Evolutionary conservation across 164 flowering plant genomes (phyloP).

Genomic region (Vitis amurensis): DNA sequence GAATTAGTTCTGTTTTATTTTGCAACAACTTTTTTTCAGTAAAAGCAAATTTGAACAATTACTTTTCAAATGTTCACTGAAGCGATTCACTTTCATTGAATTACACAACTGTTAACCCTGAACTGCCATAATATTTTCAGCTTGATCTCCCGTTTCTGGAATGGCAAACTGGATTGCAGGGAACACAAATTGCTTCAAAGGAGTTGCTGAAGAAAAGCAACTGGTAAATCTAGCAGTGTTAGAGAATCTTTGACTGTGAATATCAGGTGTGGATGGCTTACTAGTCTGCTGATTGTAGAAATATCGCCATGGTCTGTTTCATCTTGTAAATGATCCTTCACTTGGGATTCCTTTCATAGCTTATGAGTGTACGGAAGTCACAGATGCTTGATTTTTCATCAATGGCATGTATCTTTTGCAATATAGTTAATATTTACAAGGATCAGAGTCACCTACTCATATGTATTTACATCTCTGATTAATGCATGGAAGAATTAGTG

Average conservation of each 20-base stretch:
- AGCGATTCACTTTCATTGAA: no score
- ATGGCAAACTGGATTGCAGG: background rate
- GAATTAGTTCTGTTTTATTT: background rate
- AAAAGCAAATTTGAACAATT: no score
- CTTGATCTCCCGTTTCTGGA: background rate
- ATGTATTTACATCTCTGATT: no score
- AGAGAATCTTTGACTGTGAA: background rate
- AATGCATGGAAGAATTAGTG: no score
- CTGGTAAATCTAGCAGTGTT: no score
- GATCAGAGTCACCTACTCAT: no score
- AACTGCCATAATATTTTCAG: background rate
- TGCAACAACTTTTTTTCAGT: background rate
- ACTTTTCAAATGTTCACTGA: no score
- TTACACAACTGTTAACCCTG: background rate
- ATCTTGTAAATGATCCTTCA: background rate
- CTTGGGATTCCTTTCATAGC: background rate
- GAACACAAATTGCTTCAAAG: background rate
- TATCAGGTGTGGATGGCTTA: background rate
- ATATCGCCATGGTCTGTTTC: background rate
- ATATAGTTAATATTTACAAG: background rate
- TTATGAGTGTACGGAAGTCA: no score
- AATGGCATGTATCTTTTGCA: background rate
- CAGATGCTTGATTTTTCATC: background rate
- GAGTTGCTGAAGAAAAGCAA: background rate
- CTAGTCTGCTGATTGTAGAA: conserved; percentile 1